Conservation (phyloP, 2,329 filamentous ascomycete species). For the Stachybotrys chlorohalonatus region DNA sequence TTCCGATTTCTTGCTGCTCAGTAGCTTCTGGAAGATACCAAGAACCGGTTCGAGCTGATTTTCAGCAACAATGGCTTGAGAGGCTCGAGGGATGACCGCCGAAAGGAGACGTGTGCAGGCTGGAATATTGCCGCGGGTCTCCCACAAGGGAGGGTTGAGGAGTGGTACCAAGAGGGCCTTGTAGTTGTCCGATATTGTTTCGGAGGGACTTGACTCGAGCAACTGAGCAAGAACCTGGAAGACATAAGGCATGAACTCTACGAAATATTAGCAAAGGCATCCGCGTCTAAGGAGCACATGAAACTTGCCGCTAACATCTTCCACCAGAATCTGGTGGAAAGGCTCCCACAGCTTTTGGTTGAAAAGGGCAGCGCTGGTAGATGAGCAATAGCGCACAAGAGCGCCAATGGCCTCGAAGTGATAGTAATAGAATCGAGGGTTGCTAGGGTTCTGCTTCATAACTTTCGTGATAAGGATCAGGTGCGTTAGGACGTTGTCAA, state of each 20-base stretch:
- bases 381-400: conserved; percentile 62
- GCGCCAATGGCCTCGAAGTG: conserved; percentile 93
- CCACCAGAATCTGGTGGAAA: conserved; percentile 70
- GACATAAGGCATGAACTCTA: conserved; percentile 91
- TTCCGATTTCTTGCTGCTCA: conserved; percentile 76
- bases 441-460: conserved; percentile 91
- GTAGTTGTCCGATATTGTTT: conserved; percentile 73
- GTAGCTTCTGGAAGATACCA: conserved; percentile 91
- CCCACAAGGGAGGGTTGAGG: conserved; percentile 78
- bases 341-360: conserved; percentile 76
- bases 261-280: not conserved
- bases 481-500: conserved; percentile 72
- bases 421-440: conserved; percentile 97
- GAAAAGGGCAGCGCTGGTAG: conserved; percentile 59
- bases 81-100: conserved; percentile 72
- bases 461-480: conserved; percentile 84
- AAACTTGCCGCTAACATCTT: conserved; percentile 65
- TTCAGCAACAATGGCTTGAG: conserved; percentile 61
- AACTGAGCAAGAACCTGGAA: conserved; percentile 93
- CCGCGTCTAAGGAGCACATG: not conserved
- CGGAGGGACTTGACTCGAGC: conserved; percentile 74
- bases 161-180: conserved; percentile 69
- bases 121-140: conserved; percentile 85
- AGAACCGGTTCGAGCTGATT: conserved; percentile 81
- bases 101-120: conserved; percentile 78